Evolutionary conservation across 306 rosid genomes (phyloP), one percentile per base, ranked within the genome.

Genomic region (Fagus sylvatica): DNA sequence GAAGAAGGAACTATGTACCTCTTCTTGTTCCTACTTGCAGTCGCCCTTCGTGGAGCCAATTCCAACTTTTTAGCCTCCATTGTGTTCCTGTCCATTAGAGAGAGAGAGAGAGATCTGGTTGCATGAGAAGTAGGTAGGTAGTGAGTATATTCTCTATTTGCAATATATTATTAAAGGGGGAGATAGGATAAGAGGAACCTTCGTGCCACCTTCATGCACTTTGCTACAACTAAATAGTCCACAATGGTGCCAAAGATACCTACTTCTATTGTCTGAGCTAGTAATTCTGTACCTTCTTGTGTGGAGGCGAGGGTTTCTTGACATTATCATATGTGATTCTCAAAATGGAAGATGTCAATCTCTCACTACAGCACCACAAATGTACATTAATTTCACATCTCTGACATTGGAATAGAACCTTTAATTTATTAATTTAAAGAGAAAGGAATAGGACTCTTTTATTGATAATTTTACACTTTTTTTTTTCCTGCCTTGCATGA

Each of bases 191-290:
- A 42, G 57, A 54, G 78, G 83, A 79, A 79, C 53, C 78, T 79
- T 79, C 83, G 74, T 34, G 61, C 83, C 69, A 53, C 77, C 74
- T 78, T 72, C 82, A 65, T 73, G 56, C n/a, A 46, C 11, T 72
- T 72, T 73, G 67, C 32, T 73, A 46, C 17, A 36, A 54, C 13
- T 12, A 28, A 43, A 5, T 32, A 51, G 36, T 5, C 2, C 22
- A 71, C 6, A 28, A 33, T 49, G 74, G 59, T 46, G 12, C 39
- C 30, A 43, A 43, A 34, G n/a, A 48, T 15, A 37, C 39, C 42
- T 6, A 15, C 34, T 34, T 69, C 13, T 13, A 12, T 3, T 12
- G 40, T 12, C 39, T 9, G 30, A 49, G 34, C 59, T 13, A 62
- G 41, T 4, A 33, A 62, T 62, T 62, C 69, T 42, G 69, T 62